Evolutionary conservation across 805 yeast species (phyloP), one percentile per base, ranked within the genome.

Genomic region (Zygoascus biomembranicola): DNA sequence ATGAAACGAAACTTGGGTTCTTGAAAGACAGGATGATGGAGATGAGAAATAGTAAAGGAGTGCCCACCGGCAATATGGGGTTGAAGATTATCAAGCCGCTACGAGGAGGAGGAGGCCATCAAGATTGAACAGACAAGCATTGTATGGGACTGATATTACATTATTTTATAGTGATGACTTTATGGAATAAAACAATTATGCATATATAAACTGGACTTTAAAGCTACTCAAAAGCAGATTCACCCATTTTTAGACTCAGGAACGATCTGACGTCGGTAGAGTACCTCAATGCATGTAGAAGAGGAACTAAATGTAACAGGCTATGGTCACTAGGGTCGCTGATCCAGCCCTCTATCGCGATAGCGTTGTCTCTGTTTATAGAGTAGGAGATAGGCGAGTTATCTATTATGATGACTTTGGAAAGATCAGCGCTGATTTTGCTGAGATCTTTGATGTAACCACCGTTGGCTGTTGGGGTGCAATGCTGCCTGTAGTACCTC

Each of bases 281-380:
- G 57, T 81, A 79, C 54, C 96, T 76, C 62, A 94, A 69, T 28
- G 92, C 84, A 62, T 82, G 79, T 44, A 89, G 70, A 63, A 94
- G 71, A 1, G 99, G 98, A 44, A 94, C 68, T 51, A 94, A 70
- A 61, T 89, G 83, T 68, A 94, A 72, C 55, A 94, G 72, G 63
- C 89, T 96, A 20, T 83, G 74, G 65, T 94, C 99, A 39, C 84
- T 79, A n/a, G 95, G 96, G 69, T 94, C 99, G 64, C 87, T 88
- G 57, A 94, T 89, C 99, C 99, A 94, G 47, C 99, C 98, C 69
- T 90, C 97, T 6, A 94, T 89, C 72, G 85, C 82, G 20, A 94
- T 84, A 1, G 96, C 99, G 64, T 94, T 94, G 43, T 51, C 51
- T 55, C 82, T 87, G 67, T 92, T 90, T 66, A 80, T 71, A 14